Evolutionary conservation across 306 rosid species (phyloP).

Genomic region (Carpinus fangiana): DNA sequence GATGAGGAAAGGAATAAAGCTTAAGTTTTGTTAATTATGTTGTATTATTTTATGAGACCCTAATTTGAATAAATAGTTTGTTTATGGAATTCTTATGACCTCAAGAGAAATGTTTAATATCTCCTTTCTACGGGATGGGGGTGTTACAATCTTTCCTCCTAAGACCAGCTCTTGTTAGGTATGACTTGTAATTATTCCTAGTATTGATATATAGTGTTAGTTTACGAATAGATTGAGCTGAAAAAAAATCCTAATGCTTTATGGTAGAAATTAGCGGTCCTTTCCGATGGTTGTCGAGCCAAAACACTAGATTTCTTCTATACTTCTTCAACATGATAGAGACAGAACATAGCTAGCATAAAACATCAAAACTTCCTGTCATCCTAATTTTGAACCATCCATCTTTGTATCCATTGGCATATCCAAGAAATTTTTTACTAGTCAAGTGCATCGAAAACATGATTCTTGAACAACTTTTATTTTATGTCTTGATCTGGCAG

Average conservation of each 20-base stretch:
- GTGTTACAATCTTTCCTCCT: too few species aligned
- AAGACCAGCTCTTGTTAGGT: too few species aligned
- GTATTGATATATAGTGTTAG: too few species aligned
- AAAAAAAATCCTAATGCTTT: background rate
- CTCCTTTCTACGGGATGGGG: too few species aligned
- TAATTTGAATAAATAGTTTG: too few species aligned
- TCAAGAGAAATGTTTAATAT: too few species aligned
- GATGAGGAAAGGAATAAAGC: too few species aligned
- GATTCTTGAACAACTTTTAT: background rate
- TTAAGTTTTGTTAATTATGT: too few species aligned
- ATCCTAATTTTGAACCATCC: background rate
- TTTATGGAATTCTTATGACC: too few species aligned
- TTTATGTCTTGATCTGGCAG: background rate
- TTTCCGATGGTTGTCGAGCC: constrained; percentile 14
- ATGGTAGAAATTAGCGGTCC: constrained; percentile 6
- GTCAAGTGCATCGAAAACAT: constrained; percentile 10
- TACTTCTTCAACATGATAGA: constrained; percentile 10
- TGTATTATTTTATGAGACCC: too few species aligned
- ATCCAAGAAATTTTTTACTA: background rate
- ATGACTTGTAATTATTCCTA: too few species aligned
- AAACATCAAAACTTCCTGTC: constrained; percentile 28
- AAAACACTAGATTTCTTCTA: constrained; percentile 17
- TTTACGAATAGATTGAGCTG: background rate
- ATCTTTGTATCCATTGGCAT: background rate
- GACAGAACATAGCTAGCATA: constrained; percentile 18